Conservation (phyloP, 805 yeast species). For the Candida hungchunana region DNA sequence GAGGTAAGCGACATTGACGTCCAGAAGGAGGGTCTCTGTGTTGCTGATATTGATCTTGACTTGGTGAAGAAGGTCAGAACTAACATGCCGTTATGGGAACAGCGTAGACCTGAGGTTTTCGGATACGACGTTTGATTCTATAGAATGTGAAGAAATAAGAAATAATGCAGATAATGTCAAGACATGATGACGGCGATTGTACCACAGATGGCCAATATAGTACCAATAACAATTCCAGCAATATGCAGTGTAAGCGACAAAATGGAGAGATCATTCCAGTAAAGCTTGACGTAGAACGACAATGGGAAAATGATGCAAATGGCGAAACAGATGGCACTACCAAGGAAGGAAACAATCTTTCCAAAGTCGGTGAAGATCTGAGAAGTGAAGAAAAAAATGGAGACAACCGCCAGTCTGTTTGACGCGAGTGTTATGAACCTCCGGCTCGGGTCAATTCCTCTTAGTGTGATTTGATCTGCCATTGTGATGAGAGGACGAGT, state of each 20-base stretch:
- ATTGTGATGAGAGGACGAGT: conserved; percentile 69
- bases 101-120: conserved; percentile 61
- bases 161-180: too few species aligned
- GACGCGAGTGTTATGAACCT: conserved; percentile 3
- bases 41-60: conserved; percentile 64
- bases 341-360: conserved; percentile 66
- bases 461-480: conserved; percentile 38
- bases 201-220: conserved; percentile 19
- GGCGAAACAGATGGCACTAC: conserved; percentile 67
- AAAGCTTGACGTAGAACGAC: conserved; percentile 53
- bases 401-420: conserved; percentile 19
- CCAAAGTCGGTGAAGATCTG: conserved; percentile 68
- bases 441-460: neutral
- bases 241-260: conserved; percentile 21
- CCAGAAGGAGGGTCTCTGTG: conserved; percentile 41
- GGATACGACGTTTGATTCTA: conserved; percentile 23
- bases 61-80: conserved; percentile 46
- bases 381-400: conserved; percentile 46
- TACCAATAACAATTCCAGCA: conserved; percentile 8
- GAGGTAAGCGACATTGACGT: conserved; percentile 43
- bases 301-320: conserved; percentile 71
- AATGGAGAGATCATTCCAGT: conserved; percentile 32
- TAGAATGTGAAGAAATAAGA: too few species aligned
- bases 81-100: conserved; percentile 76
- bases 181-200: conserved; percentile 25